phyloP scores from a whole-genome alignment of 2,329 filamentous ascomycete species.

The Colletotrichum camelliae region DNA sequence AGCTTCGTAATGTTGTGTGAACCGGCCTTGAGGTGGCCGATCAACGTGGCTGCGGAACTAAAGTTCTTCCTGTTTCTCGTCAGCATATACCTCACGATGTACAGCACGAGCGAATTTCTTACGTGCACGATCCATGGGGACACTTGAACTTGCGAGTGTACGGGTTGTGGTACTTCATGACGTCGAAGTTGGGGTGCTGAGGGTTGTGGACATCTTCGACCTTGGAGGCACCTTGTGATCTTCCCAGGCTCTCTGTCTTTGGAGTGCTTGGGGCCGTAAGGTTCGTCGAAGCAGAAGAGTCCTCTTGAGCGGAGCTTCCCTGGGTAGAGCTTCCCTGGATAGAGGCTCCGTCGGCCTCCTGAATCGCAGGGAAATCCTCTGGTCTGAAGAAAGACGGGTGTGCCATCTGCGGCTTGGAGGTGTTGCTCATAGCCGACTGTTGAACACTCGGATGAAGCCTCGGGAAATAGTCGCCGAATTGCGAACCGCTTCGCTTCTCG shows the following conservation, averaged over 20 bases:
- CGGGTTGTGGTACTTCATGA: conserved; percentile 49
- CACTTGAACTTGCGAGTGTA: conserved; percentile 55
- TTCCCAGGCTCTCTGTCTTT: background rate
- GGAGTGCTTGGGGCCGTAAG: background rate
- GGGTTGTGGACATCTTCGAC: conserved; percentile 47
- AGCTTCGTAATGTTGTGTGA: conserved; percentile 40
- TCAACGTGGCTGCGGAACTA: conserved; percentile 33
- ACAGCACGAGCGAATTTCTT: conserved; percentile 28
- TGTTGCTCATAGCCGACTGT: background rate
- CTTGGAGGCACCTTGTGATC: background rate
- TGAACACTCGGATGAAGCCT: background rate
- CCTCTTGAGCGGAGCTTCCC: conserved; percentile 20
- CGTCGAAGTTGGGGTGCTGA: conserved; percentile 49
- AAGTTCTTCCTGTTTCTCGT: conserved; percentile 44
- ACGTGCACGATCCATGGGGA: conserved; percentile 58
- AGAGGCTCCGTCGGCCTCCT: conserved; percentile 11
- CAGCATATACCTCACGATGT: background rate
- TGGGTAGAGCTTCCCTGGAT: conserved; percentile 30
- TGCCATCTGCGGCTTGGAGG: conserved; percentile 8
- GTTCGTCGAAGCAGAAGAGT: background rate
- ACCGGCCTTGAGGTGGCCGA: conserved; percentile 50
- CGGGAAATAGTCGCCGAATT: conserved; percentile 25
- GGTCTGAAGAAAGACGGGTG: conserved; percentile 16
- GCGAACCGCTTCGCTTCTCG: conserved; percentile 21
- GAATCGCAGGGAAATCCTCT: conserved; percentile 8